Evolutionary conservation across 305 asterid genomes (phyloP).

Genomic region (Solanum hybrid): DNA sequence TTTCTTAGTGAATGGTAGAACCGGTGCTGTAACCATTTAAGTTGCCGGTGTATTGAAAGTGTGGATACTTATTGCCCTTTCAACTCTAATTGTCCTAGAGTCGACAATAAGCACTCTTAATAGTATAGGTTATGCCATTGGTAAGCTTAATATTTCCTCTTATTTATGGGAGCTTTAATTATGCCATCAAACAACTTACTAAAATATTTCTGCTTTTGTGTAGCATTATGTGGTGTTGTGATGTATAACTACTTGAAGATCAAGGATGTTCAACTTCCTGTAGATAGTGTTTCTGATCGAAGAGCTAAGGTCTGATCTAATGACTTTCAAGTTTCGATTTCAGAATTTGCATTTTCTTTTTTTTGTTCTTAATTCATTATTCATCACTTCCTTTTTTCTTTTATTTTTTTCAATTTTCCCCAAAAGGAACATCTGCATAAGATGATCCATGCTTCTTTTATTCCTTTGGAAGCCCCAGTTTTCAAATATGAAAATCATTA

Average conservation of each 20-base stretch:
- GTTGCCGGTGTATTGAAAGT: neutral
- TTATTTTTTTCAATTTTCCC: neutral
- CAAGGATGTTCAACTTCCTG: constrained; percentile 38
- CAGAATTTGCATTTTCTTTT: neutral
- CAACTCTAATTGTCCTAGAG: neutral
- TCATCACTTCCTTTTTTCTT: neutral
- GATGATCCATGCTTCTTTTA: neutral
- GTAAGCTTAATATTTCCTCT: neutral
- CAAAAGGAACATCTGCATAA: neutral
- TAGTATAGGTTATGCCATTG: neutral
- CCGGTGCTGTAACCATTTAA: neutral
- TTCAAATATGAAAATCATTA: neutral
- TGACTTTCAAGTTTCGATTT: neutral
- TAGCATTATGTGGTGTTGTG: constrained; percentile 41
- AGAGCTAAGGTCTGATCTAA: constrained; percentile 28
- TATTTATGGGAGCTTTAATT: neutral
- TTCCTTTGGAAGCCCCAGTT: neutral
- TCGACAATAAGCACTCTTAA: neutral
- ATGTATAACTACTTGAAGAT: constrained; percentile 47
- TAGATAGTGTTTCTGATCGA: constrained; percentile 37
- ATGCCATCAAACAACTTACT: neutral
- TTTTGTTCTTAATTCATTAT: neutral
- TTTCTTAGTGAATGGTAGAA: neutral
- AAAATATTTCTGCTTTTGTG: neutral
- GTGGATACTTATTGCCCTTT: neutral